These are phyloP conservation scores for Talaromyces sp. DNA, from an alignment of 2,329 filamentous ascomycete genomes.

Conservation along the genomic window DNA sequence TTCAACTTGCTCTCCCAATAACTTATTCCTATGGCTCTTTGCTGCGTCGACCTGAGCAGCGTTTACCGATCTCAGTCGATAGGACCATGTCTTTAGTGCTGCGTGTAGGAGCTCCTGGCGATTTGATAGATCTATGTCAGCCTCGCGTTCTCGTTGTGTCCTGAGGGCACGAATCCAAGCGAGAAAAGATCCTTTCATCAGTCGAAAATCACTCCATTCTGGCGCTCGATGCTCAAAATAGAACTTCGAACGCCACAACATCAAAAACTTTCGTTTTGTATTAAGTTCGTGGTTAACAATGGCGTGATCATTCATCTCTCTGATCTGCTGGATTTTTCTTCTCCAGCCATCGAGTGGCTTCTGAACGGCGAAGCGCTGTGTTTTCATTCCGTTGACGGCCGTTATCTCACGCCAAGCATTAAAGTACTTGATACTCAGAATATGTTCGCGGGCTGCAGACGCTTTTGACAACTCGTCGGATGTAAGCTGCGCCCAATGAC, in stretches of 20 bases:
- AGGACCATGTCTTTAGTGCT: conserved; percentile 35
- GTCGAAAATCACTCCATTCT: conserved; percentile 40
- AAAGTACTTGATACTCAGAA: conserved; percentile 66
- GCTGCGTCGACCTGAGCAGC: conserved; percentile 31
- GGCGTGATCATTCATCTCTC: conserved; percentile 34
- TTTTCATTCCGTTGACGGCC: conserved; percentile 55
- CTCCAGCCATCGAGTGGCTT: conserved; percentile 57
- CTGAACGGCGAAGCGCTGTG: conserved; percentile 49
- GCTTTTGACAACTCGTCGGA: conserved; percentile 64
- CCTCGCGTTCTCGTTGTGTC: conserved; percentile 38
- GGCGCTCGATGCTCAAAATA: conserved; percentile 43
- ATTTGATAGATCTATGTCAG: conserved; percentile 36
- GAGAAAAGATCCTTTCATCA: conserved; percentile 41
- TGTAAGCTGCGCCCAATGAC: conserved; percentile 65
- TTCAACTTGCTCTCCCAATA: conserved; percentile 37
- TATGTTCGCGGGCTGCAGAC: conserved; percentile 64
- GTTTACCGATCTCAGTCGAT: conserved; percentile 29
- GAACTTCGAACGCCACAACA: conserved; percentile 45
- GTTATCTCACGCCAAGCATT: conserved; percentile 66
- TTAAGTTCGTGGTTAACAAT: conserved; percentile 29
- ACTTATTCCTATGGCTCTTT: conserved; percentile 30
- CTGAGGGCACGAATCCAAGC: conserved; percentile 40
- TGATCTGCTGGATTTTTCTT: conserved; percentile 37
- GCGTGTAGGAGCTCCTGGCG: conserved; percentile 28
- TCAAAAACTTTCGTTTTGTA: conserved; percentile 35